Base-by-base conservation (phyloP, 2,329 filamentous ascomycete genomes). In the Monilinia fructigena region DNA sequence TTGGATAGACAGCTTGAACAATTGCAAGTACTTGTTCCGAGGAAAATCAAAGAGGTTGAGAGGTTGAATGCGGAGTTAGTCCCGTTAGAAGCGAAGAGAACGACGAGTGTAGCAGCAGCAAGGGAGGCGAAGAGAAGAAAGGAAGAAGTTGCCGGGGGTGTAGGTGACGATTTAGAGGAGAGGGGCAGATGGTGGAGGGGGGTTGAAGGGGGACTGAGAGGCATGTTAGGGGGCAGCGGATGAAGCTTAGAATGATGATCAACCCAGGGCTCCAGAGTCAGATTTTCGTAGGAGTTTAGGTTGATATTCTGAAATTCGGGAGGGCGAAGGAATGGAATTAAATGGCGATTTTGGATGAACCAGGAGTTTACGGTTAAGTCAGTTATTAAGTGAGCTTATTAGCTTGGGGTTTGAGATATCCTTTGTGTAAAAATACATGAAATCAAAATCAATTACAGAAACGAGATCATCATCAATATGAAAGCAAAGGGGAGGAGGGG, bases 161-260 rank as follows among this genome's bases (percentile, higher is more conserved):
- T 87, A 53, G 85, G 86, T 20, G 90, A 92, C 72, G 89, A 93
- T 73, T 76, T 93, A 42, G 91, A 93, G 76, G 88, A 91, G 77
- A 83, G 87, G 72, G 91, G 89, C 7, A 81, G 90, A 70, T 94
- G 91, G 91, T 87, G 88, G 78, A 84, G 86, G 70, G 88, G 87
- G 23, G 86, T 86, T n/a, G 89, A 92, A 74, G 79, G 80, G 11
- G 83, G 78, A 18, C 76, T 93, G 76, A 86, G 80, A 74, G 82
- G 84, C 67, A 86, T 90, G 78, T 75, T 92, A 71, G 86, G 87
- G 87, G 70, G 79, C 87, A 20, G 77, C 83, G 71, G 76, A 75
- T 4, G 48, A 60, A 42, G 1, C 20, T 4, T 5, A 20, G n/a
- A 18, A 8, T 55, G 53, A 35, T 20, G 11, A 35, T n/a, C 10